Evolutionary conservation across 805 yeast genomes (phyloP), one percentile per base, ranked within the genome.

Genomic region (Candida multigemmis): DNA sequence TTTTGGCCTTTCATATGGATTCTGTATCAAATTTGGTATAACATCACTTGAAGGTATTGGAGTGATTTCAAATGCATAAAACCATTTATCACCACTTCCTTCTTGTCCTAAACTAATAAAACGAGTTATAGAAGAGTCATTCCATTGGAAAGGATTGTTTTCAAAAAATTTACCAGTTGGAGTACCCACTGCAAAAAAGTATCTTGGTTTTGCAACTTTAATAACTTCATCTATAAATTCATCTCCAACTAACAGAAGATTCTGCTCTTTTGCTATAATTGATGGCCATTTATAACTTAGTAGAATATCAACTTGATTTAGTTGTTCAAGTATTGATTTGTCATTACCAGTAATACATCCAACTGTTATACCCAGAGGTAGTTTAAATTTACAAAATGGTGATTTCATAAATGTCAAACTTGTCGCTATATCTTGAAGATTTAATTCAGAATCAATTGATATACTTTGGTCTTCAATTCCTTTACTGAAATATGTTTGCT

Each of bases 71-170:
- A 82, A 82, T 0, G 93, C 94, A 53, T 83, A 84, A 35, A 74
- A 77, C 87, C 89, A 84, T 31, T 56, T 53, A 7, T 62, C 60
- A 1, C 65, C 65, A 2, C 68, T 55, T 0, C 76, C 79, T 46
- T 63, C 78, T 25, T 62, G 59, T 0, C 73, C 80, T 25, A 83
- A 46, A 43, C 85, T 74, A 10, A 83, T 65, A 39, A 79, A 78
- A 27, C 93, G 57, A 0, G 85, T 71, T 2, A 65, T 42, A 9
- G 60, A 41, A 0, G 51, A 60, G 3, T 55, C 59, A 12, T 50
- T 49, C 84, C 84, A 77, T 27, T 55, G 37, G 42, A 82, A 75
- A 1, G 84, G 75, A 13, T 53, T 44, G 32, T 71, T 53, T 40
- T 81, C 85, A 35, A 59, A 54, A 40, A 64, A 73, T 21, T 56